Conservation (phyloP, 495 filamentous ascomycete species). For the Hypoxylon intermedium region DNA sequence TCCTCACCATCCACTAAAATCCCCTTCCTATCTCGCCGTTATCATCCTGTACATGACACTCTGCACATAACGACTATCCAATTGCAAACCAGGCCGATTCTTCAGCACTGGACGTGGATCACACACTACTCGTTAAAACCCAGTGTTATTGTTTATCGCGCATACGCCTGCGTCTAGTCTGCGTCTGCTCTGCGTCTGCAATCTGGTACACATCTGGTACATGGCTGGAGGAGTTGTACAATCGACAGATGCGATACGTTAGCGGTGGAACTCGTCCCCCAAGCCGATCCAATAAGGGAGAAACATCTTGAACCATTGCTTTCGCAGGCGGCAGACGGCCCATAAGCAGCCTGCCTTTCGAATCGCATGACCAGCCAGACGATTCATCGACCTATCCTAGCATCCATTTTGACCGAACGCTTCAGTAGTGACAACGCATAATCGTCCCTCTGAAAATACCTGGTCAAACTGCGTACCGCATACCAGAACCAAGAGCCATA, state of each 20-base stretch:
- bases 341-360: slow-evolving; percentile 26
- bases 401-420: slow-evolving; percentile 32
- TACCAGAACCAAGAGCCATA: not conserved
- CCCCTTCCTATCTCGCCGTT: not conserved
- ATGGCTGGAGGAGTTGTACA: slow-evolving; percentile 13
- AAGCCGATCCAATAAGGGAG: slow-evolving; percentile 21
- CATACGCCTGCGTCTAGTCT: slow-evolving; percentile 1
- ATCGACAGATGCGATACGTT: slow-evolving; percentile 19
- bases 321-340: slow-evolving; percentile 4
- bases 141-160: slow-evolving; percentile 15
- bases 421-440: slow-evolving; percentile 34
- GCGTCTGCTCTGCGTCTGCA: slow-evolving; percentile 1
- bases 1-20: slow-evolving; percentile 15
- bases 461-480: slow-evolving; percentile 9
- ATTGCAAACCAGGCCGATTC: slow-evolving; percentile 7
- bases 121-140: slow-evolving; percentile 6
- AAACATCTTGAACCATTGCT: slow-evolving; percentile 4
- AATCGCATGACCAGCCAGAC: slow-evolving; percentile 33
- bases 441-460: slow-evolving; percentile 27
- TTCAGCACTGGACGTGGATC: slow-evolving; percentile 8
- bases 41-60: not conserved
- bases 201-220: too few relatives aligned
- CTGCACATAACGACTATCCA: slow-evolving; percentile 4
- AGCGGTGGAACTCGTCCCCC: slow-evolving; percentile 28
- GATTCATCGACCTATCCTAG: slow-evolving; percentile 36